Evolutionary conservation across 305 asterid genomes (phyloP), one percentile per base, ranked within the genome.

Genomic region (Solanum aculeatissimum): DNA sequence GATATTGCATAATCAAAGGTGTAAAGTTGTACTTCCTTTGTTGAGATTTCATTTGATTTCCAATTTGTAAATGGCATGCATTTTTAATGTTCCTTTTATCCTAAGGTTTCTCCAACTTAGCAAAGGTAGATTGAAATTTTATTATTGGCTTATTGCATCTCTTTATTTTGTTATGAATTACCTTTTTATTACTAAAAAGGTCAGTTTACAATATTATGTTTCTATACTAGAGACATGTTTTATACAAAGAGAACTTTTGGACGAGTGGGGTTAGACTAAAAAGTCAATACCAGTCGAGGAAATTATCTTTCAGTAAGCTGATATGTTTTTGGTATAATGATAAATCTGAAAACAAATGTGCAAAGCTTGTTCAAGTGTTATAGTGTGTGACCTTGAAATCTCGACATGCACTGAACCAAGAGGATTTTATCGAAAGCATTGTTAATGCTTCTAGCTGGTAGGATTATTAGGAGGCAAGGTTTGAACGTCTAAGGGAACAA

Each of bases 401-500:
- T 51, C 7, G 63, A 49, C 25, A 18, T 75, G 81, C 16, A 25
- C 82, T 80, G 51, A 19, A 42, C 75, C 54, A 49, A 40, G 84
- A 16, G 78, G 42, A 74, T 25, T 47, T 69, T 75, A 75, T 47
- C 7, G 15, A 47, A 47, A 74, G 15, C 15, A 23, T 25, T 16
- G 63, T 43, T 75, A 25, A 25, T 63, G 85, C 29, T 63, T 16
- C 75, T 65, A 15, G 62, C 19, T 27, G 6, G 35, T 25, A 25
- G 69, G 81, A 43, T 12, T 68, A 45, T 53, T 57, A 87, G 90
- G 83, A 66, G 89, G 80, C 47, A 82, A 69, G 88, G 87, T 27
- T 94, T 98, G 89, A 90, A 93, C 86, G 89, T 92, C 90, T 86
- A 23, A 89, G 89, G 97, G 96, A 62, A 94, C 93, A 12, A 82